A percentile compares a stretch with the other conserved stretches of the same genome.
Conservation (phyloP, 2,329 filamentous ascomycete species). For the Pochonia chlamydosporia region DNA sequence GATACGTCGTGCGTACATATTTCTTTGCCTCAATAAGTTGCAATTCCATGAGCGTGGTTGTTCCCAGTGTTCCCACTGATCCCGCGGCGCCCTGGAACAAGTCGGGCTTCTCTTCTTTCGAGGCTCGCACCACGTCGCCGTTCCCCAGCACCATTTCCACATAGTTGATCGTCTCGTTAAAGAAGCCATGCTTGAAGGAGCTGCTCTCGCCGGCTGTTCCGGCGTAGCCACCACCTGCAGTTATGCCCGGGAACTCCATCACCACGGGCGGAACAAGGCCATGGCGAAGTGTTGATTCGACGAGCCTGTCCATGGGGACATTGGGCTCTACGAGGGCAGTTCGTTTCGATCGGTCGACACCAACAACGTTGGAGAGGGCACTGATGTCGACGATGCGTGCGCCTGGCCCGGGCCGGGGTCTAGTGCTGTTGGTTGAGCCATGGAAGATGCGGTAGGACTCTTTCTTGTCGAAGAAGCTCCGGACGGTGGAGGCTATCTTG, state of each 20-base stretch:
- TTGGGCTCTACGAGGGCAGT: conserved; percentile 70
- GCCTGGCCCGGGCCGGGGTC: conserved; percentile 32
- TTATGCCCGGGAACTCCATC: conserved; percentile 74
- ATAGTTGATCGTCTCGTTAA: conserved; percentile 56
- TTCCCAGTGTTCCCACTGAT: conserved; percentile 61
- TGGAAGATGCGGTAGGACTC: conserved; percentile 69
- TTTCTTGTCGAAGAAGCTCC: conserved; percentile 39
- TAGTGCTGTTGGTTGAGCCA: conserved; percentile 72
- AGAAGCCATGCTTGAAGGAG: conserved; percentile 66
- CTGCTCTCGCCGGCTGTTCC: conserved; percentile 67
- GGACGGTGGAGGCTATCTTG: conserved; percentile 41
- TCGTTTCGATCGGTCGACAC: conserved; percentile 47
- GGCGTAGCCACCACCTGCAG: conserved; percentile 64
- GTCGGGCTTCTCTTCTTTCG: conserved; percentile 37
- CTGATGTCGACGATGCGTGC: conserved; percentile 55
- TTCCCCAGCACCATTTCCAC: conserved; percentile 67
- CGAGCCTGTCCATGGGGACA: conserved; percentile 67
- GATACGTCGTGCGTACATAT: conserved; percentile 59
- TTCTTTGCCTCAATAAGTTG: conserved; percentile 52
- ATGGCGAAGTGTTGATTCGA: conserved; percentile 58
- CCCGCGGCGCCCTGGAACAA: conserved; percentile 62
- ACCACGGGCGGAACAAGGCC: conserved; percentile 65
- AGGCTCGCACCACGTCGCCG: conserved; percentile 55
- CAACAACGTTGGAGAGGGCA: conserved; percentile 55
- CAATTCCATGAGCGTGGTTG: conserved; percentile 63